A percentile compares a stretch with the other conserved stretches of the same genome.
Conservation (phyloP, 805 yeast species). For the Lipomyces mesembrius region DNA sequence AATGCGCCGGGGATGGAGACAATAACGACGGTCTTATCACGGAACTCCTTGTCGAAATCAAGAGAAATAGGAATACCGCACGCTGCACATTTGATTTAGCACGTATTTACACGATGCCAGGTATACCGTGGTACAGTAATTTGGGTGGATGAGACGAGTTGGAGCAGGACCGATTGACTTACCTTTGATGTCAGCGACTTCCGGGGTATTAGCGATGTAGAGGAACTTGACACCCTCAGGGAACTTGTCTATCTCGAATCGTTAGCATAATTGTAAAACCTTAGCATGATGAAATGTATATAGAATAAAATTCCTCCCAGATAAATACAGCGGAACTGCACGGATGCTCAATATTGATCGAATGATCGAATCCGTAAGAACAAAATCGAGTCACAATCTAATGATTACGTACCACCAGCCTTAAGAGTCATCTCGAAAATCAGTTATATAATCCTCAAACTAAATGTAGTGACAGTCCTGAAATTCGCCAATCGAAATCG, state of each 20-base stretch:
- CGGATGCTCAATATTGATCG: too few relatives aligned
- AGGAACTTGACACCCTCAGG: constrained; percentile 45
- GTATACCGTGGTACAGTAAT: background rate
- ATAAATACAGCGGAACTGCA: background rate
- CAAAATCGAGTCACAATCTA: background rate
- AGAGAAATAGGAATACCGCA: constrained; percentile 50
- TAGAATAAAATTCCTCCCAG: background rate
- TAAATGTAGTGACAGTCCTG: background rate
- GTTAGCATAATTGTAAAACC: background rate
- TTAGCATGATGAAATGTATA: background rate
- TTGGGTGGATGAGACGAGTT: background rate
- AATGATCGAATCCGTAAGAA: background rate
- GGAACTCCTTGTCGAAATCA: constrained; percentile 46
- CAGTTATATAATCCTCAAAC: background rate
- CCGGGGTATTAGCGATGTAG: constrained; percentile 46
- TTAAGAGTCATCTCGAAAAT: constrained; percentile 2
- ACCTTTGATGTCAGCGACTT: constrained; percentile 40
- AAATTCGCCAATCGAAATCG: background rate
- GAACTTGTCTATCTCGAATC: constrained; percentile 36
- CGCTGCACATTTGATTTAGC: constrained; percentile 32
- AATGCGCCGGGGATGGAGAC: constrained; percentile 84
- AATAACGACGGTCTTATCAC: constrained; percentile 61
- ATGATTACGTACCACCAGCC: constrained; percentile 2
- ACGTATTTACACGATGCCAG: background rate
- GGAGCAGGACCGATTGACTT: constrained; percentile 9